phyloP scores from a whole-genome alignment of 78 protist genomes.

The Bigelowiella natans region DNA sequence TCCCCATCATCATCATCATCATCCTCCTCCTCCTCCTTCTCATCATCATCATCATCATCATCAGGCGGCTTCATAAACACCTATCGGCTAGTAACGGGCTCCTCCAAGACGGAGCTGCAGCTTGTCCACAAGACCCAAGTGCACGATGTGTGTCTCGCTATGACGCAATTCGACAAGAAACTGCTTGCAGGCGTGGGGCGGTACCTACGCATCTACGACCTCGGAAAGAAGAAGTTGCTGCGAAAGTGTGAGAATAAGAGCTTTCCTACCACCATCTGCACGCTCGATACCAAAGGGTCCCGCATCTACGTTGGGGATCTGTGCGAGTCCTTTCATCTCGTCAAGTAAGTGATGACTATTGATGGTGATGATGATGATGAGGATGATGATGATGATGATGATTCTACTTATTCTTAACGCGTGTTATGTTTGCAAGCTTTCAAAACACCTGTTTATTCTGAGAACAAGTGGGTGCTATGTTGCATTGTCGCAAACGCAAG shows the following conservation, averaged over 20 bases:
- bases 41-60: no score
- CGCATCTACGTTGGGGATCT: constrained; percentile 18
- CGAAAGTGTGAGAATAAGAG: constrained; percentile 70
- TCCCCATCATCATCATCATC: no score
- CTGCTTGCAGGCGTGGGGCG: constrained; percentile 61
- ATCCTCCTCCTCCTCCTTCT: no score
- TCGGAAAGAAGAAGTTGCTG: constrained; percentile 77
- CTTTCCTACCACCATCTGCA: background rate
- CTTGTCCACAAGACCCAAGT: background rate
- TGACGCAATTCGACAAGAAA: background rate
- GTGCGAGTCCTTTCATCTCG: background rate
- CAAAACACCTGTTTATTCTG: no score
- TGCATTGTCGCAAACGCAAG: no score
- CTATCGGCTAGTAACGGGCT: background rate
- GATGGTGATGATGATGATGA: no score
- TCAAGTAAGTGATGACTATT: no score
- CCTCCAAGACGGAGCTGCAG: background rate
- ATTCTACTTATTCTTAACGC: no score
- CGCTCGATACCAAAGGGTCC: background rate
- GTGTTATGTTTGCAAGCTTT: no score
- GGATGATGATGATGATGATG: no score
- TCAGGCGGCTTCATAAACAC: background rate
- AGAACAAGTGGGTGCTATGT: no score
- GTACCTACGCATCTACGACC: constrained; percentile 65
- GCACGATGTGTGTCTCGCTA: background rate